phyloP scores from a whole-genome alignment of 2,329 filamentous ascomycete species.

The Cladorrhinum sp. region DNA sequence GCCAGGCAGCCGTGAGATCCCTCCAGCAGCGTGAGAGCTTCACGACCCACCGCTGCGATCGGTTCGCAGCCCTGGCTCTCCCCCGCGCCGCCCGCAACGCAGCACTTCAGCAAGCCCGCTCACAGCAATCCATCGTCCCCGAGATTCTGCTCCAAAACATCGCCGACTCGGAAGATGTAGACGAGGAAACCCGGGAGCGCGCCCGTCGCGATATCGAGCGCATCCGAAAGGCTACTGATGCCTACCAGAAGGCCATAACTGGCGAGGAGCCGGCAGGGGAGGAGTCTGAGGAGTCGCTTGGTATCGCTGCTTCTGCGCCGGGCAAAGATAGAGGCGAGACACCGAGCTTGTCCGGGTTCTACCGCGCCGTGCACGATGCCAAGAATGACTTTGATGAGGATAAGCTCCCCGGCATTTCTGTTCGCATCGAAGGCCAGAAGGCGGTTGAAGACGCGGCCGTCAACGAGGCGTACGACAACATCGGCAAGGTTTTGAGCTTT shows the following conservation, averaged over 20 bases:
- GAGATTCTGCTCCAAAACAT: conserved; percentile 39
- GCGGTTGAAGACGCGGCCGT: conserved; percentile 40
- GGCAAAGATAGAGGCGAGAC: background rate
- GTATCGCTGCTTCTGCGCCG: conserved; percentile 23
- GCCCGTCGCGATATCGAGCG: conserved; percentile 41
- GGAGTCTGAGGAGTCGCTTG: background rate
- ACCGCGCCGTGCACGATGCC: conserved; percentile 46
- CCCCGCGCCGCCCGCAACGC: conserved; percentile 31
- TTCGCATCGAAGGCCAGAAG: conserved; percentile 43
- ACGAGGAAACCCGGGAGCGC: conserved; percentile 37
- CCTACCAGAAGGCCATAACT: conserved; percentile 30
- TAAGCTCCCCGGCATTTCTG: conserved; percentile 41
- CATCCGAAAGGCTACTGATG: conserved; percentile 33
- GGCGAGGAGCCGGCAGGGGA: conserved; percentile 5
- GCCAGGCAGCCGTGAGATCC: conserved; percentile 36
- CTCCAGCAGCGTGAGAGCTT: conserved; percentile 36
- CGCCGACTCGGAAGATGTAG: conserved; percentile 36
- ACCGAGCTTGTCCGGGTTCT: conserved; percentile 24
- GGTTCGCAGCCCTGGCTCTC: conserved; percentile 34
- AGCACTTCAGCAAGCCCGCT: conserved; percentile 12
- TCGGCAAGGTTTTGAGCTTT: conserved; percentile 48
- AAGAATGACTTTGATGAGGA: conserved; percentile 36
- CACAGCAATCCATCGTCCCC: conserved; percentile 37
- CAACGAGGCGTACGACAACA: conserved; percentile 50
- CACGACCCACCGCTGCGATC: conserved; percentile 32